Base-by-base conservation (phyloP, 495 filamentous ascomycete species). In the Hyphodiscus hymeniophilus region DNA sequence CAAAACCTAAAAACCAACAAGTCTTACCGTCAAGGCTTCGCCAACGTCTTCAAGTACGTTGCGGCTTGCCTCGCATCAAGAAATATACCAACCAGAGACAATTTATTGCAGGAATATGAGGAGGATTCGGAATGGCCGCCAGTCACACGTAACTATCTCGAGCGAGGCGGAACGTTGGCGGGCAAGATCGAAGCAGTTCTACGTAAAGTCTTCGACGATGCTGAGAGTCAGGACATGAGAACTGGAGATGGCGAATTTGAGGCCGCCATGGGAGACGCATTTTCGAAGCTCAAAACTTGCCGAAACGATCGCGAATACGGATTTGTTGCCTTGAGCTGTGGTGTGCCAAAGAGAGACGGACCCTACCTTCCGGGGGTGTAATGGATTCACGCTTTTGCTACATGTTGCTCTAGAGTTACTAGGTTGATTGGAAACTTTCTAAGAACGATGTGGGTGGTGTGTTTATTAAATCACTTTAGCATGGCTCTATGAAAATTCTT, bases 301-400 rank as follows among this genome's bases (percentile, higher is more conserved):
- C 56, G 59, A 43, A 64, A 62, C 45, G 57, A 62, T 47, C 57
- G 55, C 54, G 61, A 64, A 48, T 64, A 59, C 51, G 56, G 59
- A 55, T 62, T 62, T 56, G 57, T 59, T 45, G 57, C 59, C 30
- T 49, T 52, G 45, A 50, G 45, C 50, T 64, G 59, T 52, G 59
- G 60, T n/a, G n/a, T n/a, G n/a, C n/a, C n/a, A n/a, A n/a, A n/a
- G n/a, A n/a, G n/a, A n/a, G n/a, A n/a, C n/a, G n/a, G n/a, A n/a
- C n/a, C n/a, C n/a, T n/a, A n/a, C n/a, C n/a, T n/a, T n/a, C n/a
- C n/a, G n/a, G n/a, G n/a, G n/a, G n/a, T n/a, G n/a, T n/a, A n/a
- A n/a, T n/a, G n/a, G n/a, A n/a, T n/a, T n/a, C n/a, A n/a, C n/a
- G n/a, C n/a, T n/a, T n/a, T n/a, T n/a, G n/a, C n/a, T n/a, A n/a